These are phyloP conservation scores for Plantago ovata DNA, from an alignment of 257 asterid species.

Conservation along the genomic window DNA sequence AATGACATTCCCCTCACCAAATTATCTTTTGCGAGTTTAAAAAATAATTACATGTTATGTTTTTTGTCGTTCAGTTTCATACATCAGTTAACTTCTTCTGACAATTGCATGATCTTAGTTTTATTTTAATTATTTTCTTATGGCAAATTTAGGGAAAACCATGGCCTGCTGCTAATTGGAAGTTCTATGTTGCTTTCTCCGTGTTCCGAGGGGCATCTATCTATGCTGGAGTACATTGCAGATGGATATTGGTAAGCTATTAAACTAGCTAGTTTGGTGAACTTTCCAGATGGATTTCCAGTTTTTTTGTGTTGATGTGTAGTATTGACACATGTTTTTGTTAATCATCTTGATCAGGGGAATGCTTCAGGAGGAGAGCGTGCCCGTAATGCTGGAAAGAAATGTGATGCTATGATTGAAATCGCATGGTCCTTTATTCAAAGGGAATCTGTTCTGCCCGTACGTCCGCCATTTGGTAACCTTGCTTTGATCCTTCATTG, in stretches of 20 bases:
- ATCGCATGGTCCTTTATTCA: slow-evolving; percentile 64
- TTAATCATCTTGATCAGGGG: slow-evolving; percentile 51
- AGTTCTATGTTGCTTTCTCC: slow-evolving; percentile 84
- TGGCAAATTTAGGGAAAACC: slow-evolving; percentile 64
- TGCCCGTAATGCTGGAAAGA: slow-evolving; percentile 66
- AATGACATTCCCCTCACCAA: no score
- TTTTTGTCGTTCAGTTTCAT: no score
- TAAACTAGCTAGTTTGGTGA: slow-evolving; percentile 17
- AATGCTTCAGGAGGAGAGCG: slow-evolving; percentile 97
- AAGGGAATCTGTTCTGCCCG: slow-evolving; percentile 69
- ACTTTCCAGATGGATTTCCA: not conserved
- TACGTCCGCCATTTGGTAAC: slow-evolving; percentile 60
- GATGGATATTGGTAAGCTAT: slow-evolving; percentile 76
- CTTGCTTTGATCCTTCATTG: slow-evolving; percentile 10
- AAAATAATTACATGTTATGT: no score
- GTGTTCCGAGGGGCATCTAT: slow-evolving; percentile 93
- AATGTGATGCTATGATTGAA: slow-evolving; percentile 56
- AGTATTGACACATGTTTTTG: not conserved
- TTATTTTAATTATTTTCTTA: slow-evolving; percentile 20
- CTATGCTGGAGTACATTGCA: slow-evolving; percentile 76
- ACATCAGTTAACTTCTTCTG: no score
- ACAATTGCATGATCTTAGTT: not conserved
- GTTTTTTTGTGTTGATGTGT: slow-evolving; percentile 6
- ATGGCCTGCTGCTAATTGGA: slow-evolving; percentile 89
- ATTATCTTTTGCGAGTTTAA: no score